Evolutionary conservation across 371 early-diverging fungal species (phyloP), one percentile per base, ranked within the genome.

Genomic region (Mortierella sp.): DNA sequence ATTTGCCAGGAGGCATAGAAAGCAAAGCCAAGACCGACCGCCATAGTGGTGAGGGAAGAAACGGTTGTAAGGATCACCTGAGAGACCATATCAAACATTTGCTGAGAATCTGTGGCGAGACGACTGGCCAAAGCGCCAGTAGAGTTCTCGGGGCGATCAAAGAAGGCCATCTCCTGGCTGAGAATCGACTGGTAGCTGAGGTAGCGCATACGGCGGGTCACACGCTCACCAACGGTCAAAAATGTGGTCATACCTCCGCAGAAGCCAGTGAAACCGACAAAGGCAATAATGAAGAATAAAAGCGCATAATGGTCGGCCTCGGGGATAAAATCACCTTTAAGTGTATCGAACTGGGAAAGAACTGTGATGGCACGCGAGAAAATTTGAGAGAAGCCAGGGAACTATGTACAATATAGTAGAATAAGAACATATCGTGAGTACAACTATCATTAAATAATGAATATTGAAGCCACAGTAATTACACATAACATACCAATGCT

Each of bases 41-140:
- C 65, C n/a, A 86, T 84, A 8, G 88, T 90, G 5, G 89, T 77
- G 4, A 79, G 6, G 6, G 77, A 66, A 1, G 72, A 59, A 24
- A 76, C 61, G 49, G 87, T 84, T 5, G 91, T 87, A 40, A 91
- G 85, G 16, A 91, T 84, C 0, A 91, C 83, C 55, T 88, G 93
- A 43, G 92, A 89, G 28, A 96, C 90, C 68, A 93, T 86, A 62
- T 92, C 90, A 52, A 90, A 86, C 61, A 91, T 87, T 74, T 89
- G 89, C 68, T 89, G 86, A 16, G 97, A 93, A 80, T 97, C 97
- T 49, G 92, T 90, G n/a, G 96, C 92, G 45, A 98, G 88, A 60
- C 93, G 90, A 26, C 96, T 86, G 5, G 96, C 93, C 60, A 97
- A 84, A 24, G 93, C 94, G 66, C 98, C 98, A n/a, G 94, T 92